These are phyloP conservation scores for Puccinia polysora DNA, from an alignment of 1,284 basidiomycete species.

Conservation along the genomic window DNA sequence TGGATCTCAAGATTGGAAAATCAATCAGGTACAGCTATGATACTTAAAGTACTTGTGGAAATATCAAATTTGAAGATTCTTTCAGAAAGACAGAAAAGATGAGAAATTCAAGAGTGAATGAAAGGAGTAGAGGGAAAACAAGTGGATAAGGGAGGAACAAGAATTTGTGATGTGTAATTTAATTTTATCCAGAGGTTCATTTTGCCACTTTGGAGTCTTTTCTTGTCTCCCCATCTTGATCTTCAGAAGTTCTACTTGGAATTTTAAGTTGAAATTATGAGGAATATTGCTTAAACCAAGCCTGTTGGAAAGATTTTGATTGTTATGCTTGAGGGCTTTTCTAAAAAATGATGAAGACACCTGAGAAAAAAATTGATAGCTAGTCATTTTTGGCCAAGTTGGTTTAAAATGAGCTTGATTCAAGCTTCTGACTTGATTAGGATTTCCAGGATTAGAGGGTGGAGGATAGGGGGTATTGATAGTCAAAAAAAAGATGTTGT, in stretches of 20 bases:
- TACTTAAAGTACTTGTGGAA: too few relatives aligned
- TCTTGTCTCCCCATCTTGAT: neutral
- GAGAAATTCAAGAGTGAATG: too few relatives aligned
- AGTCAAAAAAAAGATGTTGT: slow-evolving; percentile 33
- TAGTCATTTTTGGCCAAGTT: slow-evolving; percentile 31
- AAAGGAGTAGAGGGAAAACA: too few relatives aligned
- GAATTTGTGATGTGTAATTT: too few relatives aligned
- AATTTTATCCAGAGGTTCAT: neutral
- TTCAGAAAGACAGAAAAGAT: too few relatives aligned
- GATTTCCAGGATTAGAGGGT: slow-evolving; percentile 16
- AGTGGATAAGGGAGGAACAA: too few relatives aligned
- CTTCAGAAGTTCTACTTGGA: neutral
- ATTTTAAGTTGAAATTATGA: slow-evolving; percentile 8
- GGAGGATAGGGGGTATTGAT: slow-evolving; percentile 17
- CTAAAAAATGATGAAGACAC: neutral
- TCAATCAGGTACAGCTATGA: too few relatives aligned
- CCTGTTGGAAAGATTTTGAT: neutral
- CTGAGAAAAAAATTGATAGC: slow-evolving; percentile 4
- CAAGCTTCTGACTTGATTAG: neutral
- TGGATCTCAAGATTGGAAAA: too few relatives aligned
- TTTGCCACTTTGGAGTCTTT: neutral
- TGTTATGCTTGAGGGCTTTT: slow-evolving; percentile 1
- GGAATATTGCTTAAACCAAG: neutral
- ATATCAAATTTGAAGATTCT: too few relatives aligned
- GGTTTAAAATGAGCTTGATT: slow-evolving; percentile 6